These are phyloP conservation scores for Clonostachys solani DNA, from an alignment of 2,329 filamentous ascomycete species.

Conservation along the genomic window DNA sequence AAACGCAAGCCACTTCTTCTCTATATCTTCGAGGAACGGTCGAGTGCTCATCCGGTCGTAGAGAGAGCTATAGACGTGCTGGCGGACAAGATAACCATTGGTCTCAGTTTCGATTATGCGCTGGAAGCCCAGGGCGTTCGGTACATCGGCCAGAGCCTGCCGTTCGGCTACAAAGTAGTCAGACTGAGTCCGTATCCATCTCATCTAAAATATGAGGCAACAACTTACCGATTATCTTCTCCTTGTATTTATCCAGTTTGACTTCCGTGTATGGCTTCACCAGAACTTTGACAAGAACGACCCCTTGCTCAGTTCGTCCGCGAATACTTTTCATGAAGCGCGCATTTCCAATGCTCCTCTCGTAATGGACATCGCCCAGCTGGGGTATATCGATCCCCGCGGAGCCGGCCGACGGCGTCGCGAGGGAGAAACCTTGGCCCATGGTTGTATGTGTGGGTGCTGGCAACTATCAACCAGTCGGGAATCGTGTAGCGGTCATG, in stretches of 20 bases:
- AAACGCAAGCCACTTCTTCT: slow-evolving; percentile 98
- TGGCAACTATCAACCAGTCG: no score
- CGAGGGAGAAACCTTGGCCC: slow-evolving; percentile 96
- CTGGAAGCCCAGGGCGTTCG: slow-evolving; percentile 88
- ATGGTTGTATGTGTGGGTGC: slow-evolving; percentile 40
- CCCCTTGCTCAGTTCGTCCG: slow-evolving; percentile 82
- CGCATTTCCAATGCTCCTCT: slow-evolving; percentile 85
- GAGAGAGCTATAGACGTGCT: slow-evolving; percentile 93
- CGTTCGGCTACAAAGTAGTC: slow-evolving; percentile 62
- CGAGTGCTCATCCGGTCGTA: slow-evolving; percentile 97
- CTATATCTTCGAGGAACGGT: slow-evolving; percentile 93
- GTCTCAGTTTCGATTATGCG: slow-evolving; percentile 87
- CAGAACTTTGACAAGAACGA: slow-evolving; percentile 91
- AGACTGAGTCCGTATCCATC: background rate
- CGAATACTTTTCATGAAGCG: slow-evolving; percentile 97
- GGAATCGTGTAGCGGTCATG: no score
- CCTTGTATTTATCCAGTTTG: slow-evolving; percentile 74
- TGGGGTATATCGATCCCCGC: slow-evolving; percentile 93
- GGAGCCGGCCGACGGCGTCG: slow-evolving; percentile 84
- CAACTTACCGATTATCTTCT: slow-evolving; percentile 63
- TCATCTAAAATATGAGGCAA: background rate
- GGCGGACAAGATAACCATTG: slow-evolving; percentile 88
- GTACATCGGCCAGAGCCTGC: slow-evolving; percentile 72
- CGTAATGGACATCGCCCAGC: slow-evolving; percentile 84
- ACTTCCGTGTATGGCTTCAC: slow-evolving; percentile 87